phyloP scores from a whole-genome alignment of 1,139 yeast genomes.

The Yamadazyma oceani region DNA sequence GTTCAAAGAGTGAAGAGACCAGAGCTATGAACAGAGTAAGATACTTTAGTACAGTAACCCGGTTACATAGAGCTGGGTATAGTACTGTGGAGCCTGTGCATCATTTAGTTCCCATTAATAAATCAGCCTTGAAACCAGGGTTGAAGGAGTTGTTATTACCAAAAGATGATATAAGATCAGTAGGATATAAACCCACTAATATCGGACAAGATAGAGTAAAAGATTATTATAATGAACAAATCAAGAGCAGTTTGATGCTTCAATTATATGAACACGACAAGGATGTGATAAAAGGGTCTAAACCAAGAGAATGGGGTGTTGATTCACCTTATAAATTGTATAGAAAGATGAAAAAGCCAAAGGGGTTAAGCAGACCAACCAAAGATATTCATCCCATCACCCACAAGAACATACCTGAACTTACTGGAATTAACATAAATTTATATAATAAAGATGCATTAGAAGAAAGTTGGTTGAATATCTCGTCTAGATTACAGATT shows the following conservation, averaged over 20 bases:
- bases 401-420: slow-evolving; percentile 67
- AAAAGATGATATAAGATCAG: slow-evolving; percentile 70
- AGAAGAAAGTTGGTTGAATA: slow-evolving; percentile 69
- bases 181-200: slow-evolving; percentile 71
- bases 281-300: slow-evolving; percentile 56
- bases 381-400: slow-evolving; percentile 70
- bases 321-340: slow-evolving; percentile 87
- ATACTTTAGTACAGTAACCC: slow-evolving; percentile 16
- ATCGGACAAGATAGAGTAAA: slow-evolving; percentile 78
- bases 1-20: background rate
- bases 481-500: slow-evolving; percentile 76
- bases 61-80: slow-evolving; percentile 60
- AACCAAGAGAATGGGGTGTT: slow-evolving; percentile 83
- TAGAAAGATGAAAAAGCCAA: slow-evolving; percentile 69
- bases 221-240: slow-evolving; percentile 72
- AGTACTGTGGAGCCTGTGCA: slow-evolving; percentile 89
- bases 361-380: slow-evolving; percentile 64
- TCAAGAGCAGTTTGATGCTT: slow-evolving; percentile 75
- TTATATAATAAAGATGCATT: slow-evolving; percentile 77
- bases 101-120: slow-evolving; percentile 75
- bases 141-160: slow-evolving; percentile 66
- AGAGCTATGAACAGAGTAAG: slow-evolving; percentile 14
- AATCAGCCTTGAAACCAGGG: slow-evolving; percentile 66
- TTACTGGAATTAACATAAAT: slow-evolving; percentile 67
- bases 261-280: slow-evolving; percentile 73